Base-by-base conservation (phyloP, 2,329 filamentous ascomycete species). In the Dendryphion nanum region DNA sequence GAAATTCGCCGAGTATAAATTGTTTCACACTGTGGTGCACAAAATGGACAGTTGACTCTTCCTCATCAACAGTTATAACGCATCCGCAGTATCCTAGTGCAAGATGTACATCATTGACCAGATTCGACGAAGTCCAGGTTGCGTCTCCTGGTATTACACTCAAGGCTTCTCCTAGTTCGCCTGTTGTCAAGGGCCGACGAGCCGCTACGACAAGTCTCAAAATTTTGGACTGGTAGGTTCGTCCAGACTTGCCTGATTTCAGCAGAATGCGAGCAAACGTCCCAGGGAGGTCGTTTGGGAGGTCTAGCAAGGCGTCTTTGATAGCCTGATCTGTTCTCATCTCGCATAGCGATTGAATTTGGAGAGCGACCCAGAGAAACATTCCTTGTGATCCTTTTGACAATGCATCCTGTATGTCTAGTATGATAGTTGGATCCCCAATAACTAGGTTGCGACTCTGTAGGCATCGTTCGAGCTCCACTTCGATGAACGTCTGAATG, bases 141-240 rank as follows among this genome's bases (percentile, higher is more conserved):
- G 42, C 30, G 31, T 66, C 44, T 2, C 67, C 64, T 5, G 60
- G 56, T 2, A 41, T 39, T 0, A 73, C 63, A 12, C 67, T 68
- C 0, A 70, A 34, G 4, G 66, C 66, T 51, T 72, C 68, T 14
- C 57, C 52, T 32, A 73, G 47, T 33, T 72, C 61, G 0, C 63
- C 50, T 0, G 33, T 43, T 0, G 56, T 61, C 6, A 72, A 39
- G 0, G 64, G 58, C 6, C 59, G 54, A 1, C 26, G 35, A 8
- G 64, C 63, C 0, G 45, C 52, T 1, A 48, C 34, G 1, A 72
- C 18, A 19, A 70, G 36, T 12, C 68, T 44, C 0, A 73, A 44
- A 3, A 58, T 59, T 3, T 17, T 42, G 4, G 12, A 45, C 31
- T 67, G 59, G 13, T 56, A 60, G 1, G 33, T 20, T 30, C 37